These are phyloP conservation scores for Gynochthodes officinalis DNA, from an alignment of 257 asterid genomes.

Conservation along the genomic window DNA sequence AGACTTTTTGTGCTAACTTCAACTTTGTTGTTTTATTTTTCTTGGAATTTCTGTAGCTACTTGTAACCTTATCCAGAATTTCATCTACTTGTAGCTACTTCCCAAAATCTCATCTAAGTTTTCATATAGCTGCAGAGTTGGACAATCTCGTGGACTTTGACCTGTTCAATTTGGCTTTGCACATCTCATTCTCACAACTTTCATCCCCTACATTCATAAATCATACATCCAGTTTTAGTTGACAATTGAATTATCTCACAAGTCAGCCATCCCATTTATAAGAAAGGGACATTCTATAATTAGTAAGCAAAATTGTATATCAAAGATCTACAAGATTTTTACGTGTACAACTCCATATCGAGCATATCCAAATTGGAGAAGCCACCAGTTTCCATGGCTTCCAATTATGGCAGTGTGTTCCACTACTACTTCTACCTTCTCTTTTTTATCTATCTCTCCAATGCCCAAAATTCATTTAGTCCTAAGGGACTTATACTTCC, in stretches of 20 bases:
- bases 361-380: neutral
- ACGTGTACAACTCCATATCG: neutral
- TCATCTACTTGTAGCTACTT: neutral
- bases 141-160: neutral
- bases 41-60: neutral
- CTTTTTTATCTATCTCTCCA: slow-evolving; percentile 9
- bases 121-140: neutral
- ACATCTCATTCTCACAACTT: neutral
- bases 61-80: neutral
- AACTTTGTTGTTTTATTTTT: neutral
- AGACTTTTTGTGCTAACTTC: slow-evolving; percentile 9
- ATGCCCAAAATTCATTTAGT: slow-evolving; percentile 6
- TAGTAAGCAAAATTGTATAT: neutral
- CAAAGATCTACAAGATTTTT: neutral
- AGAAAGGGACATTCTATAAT: too few species aligned
- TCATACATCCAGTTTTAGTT: neutral
- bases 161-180: neutral
- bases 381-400: slow-evolving; percentile 6
- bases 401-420: neutral
- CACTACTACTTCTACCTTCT: neutral
- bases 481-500: slow-evolving; percentile 30
- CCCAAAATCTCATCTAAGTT: neutral
- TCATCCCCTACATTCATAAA: too few species aligned
- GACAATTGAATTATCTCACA: neutral
- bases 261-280: slow-evolving; percentile 10